A percentile compares a stretch with the other conserved stretches of the same genome.
These are phyloP conservation scores for Tilletia caries DNA, from an alignment of 1,284 basidiomycete genomes.

Conservation along the genomic window DNA sequence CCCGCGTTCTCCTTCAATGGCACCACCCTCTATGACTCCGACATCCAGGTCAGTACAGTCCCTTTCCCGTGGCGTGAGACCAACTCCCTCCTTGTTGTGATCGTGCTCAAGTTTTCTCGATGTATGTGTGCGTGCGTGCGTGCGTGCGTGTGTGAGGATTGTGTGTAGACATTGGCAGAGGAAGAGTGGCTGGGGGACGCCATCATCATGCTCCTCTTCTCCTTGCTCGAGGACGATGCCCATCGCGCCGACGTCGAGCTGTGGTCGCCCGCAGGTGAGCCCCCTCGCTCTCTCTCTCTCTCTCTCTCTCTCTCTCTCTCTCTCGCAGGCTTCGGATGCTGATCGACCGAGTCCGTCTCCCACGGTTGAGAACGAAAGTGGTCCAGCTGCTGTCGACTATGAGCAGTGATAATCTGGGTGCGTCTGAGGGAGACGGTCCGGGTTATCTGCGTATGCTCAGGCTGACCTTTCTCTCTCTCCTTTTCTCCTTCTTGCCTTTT, in stretches of 20 bases:
- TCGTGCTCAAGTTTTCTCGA: no score
- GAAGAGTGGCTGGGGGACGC: conserved; percentile 7
- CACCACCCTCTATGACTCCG: neutral
- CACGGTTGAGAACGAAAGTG: neutral
- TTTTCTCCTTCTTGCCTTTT: no score
- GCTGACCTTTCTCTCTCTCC: neutral
- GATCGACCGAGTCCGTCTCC: neutral
- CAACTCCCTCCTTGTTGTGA: no score
- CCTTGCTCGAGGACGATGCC: conserved; percentile 5
- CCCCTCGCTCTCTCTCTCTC: no score
- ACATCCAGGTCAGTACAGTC: conserved; percentile 6
- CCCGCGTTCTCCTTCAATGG: conserved; percentile 5
- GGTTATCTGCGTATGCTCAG: no score
- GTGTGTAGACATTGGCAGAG: neutral
- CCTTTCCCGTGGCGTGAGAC: neutral
- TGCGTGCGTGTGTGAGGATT: no score
- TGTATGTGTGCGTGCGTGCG: no score
- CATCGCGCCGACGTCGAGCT: conserved; percentile 2
- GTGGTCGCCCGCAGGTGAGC: conserved; percentile 5
- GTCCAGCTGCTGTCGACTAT: neutral
- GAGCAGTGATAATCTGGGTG: neutral
- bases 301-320: no score
- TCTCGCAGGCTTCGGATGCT: no score
- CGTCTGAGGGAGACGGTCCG: no score
- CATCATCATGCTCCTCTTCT: conserved; percentile 10